These are phyloP conservation scores for Penicillium lagena DNA, from an alignment of 495 filamentous ascomycete genomes.

Conservation along the genomic window DNA sequence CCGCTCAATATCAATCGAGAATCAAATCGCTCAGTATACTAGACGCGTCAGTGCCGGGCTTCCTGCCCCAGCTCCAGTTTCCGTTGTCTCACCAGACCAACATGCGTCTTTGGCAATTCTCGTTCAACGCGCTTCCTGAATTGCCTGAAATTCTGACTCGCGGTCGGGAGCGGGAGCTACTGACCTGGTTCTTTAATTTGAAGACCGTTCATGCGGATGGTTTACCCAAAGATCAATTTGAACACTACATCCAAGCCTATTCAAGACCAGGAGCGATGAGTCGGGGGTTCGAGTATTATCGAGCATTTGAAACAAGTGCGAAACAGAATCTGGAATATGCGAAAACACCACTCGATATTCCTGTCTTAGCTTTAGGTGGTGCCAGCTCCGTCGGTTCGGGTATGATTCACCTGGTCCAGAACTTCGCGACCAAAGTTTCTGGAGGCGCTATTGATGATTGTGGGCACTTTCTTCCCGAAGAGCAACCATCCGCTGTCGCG, in stretches of 20 bases:
- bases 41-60: constrained; percentile 18
- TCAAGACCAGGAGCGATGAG: constrained; percentile 21
- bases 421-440: constrained; percentile 12
- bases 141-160: constrained; percentile 16
- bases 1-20: constrained; percentile 15
- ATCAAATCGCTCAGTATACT: constrained; percentile 21
- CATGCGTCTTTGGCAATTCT: constrained; percentile 22
- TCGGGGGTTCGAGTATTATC: constrained; percentile 24
- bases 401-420: constrained; percentile 13
- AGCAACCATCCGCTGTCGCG: constrained; percentile 18
- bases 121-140: constrained; percentile 20
- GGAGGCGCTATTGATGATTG: constrained; percentile 20
- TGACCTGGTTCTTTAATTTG: constrained; percentile 20
- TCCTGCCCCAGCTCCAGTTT: constrained; percentile 10
- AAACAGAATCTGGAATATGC: constrained; percentile 18
- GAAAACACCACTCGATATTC: constrained; percentile 15
- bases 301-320: constrained; percentile 17
- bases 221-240: constrained; percentile 9
- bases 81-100: constrained; percentile 14
- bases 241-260: constrained; percentile 16
- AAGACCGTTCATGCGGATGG: constrained; percentile 13
- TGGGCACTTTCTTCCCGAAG: constrained; percentile 20
- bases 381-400: constrained; percentile 13
- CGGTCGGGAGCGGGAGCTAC: constrained; percentile 16
- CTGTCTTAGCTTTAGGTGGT: constrained; percentile 17